Conservation (phyloP, 352 stramenopile genomes). For the Elongisporangium undulatum region DNA sequence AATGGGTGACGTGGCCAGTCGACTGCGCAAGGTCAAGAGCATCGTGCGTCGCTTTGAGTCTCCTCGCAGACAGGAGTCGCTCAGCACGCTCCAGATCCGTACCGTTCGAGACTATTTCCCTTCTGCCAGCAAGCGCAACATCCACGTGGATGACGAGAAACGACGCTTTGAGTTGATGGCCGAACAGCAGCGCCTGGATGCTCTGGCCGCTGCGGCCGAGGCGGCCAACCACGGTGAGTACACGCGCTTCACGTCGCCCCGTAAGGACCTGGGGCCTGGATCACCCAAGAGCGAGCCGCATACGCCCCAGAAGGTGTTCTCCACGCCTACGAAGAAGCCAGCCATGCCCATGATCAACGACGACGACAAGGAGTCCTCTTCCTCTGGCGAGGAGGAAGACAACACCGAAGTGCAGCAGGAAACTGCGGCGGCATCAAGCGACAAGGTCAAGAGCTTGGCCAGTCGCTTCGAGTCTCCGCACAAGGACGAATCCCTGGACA, state of each 20-base stretch:
- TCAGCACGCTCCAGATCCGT: neutral
- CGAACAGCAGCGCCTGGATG: neutral
- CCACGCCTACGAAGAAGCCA: neutral
- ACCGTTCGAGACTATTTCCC: neutral
- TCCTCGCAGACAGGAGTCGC: neutral
- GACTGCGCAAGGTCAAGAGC: neutral
- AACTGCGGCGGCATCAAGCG: neutral
- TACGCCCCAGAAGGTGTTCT: neutral
- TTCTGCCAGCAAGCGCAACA: neutral
- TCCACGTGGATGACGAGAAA: neutral
- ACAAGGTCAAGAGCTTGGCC: conserved; percentile 26
- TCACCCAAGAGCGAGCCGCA: neutral
- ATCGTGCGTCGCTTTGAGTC: neutral
- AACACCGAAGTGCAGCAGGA: conserved; percentile 7
- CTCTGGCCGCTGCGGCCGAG: neutral
- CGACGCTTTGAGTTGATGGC: neutral
- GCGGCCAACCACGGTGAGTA: neutral
- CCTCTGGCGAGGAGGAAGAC: neutral
- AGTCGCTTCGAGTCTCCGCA: conserved; percentile 12
- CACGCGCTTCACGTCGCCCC: neutral
- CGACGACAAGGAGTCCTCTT: neutral
- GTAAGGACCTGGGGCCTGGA: neutral
- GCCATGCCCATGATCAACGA: neutral
- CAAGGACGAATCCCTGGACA: neutral
- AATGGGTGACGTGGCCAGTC: neutral